Conservation (phyloP, 225 moss, liverwort and hornwort genomes). For the Antitrichia curtipendula region DNA sequence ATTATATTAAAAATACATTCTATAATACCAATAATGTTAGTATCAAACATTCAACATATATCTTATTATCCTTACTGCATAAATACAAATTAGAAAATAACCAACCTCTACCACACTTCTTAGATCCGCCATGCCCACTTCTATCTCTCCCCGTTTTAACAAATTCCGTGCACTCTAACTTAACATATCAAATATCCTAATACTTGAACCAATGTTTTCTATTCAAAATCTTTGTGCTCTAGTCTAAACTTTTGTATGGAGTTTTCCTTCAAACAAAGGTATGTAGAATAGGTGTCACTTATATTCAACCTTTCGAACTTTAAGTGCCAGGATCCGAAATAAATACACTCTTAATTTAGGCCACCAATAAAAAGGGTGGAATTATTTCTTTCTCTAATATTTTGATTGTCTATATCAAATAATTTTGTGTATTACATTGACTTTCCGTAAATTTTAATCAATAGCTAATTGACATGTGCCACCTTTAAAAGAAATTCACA, state of each 20-base stretch:
- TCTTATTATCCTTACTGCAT: background rate
- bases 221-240: background rate
- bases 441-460: background rate
- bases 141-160: background rate
- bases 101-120: background rate
- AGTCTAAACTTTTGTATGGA: background rate
- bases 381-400: background rate
- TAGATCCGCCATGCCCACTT: fast-evolving
- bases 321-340: background rate
- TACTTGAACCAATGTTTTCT: background rate
- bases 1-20: background rate
- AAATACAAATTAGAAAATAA: background rate
- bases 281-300: background rate
- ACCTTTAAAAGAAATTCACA: background rate
- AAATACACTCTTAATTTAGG: background rate
- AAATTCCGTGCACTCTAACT: fast-evolving
- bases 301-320: background rate
- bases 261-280: background rate
- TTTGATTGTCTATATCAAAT: background rate
- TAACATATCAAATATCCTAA: background rate
- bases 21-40: background rate
- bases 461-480: background rate
- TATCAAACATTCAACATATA: background rate
- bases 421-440: background rate
- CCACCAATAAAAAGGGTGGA: background rate